A percentile compares a stretch with the other conserved stretches of the same genome.
Conservation (phyloP, 1,284 basidiomycete species). For the Ustilago hordei region DNA sequence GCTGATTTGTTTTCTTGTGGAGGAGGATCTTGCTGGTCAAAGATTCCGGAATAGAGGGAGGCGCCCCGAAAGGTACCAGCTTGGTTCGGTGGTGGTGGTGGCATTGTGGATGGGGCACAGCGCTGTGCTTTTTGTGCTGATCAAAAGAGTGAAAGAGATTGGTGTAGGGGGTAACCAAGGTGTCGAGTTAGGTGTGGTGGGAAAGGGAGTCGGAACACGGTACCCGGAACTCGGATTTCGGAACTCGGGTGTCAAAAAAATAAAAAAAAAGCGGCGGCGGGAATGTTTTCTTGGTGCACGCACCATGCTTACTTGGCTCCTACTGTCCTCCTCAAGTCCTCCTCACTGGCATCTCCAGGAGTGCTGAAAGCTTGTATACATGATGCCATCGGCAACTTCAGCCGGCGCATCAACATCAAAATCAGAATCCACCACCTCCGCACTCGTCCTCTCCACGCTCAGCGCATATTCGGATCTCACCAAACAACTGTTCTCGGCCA, state of each 20-base stretch:
- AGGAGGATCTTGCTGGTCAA: constrained; percentile 19
- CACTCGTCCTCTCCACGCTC: constrained; percentile 36
- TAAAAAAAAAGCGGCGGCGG: not conserved
- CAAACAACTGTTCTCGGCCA: constrained; percentile 41
- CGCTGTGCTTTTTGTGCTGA: not conserved
- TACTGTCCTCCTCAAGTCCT: not conserved
- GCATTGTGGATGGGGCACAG: not conserved
- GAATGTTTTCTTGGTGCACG: constrained; percentile 6
- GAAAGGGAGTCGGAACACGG: too few relatives aligned
- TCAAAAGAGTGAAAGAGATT: not conserved
- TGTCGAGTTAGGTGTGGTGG: not conserved
- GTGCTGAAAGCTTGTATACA: not conserved
- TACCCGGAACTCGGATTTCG: not conserved
- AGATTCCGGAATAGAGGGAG: constrained; percentile 56
- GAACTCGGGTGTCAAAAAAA: not conserved
- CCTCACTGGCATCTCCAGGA: not conserved
- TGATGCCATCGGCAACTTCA: not conserved
- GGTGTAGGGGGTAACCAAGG: not conserved
- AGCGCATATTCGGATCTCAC: constrained; percentile 44
- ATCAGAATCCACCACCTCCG: constrained; percentile 31
- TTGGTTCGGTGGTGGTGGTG: constrained; percentile 20
- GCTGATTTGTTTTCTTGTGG: not conserved
- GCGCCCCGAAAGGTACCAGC: constrained; percentile 31
- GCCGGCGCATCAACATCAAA: constrained; percentile 9
- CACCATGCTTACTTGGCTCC: constrained; percentile 4